phyloP scores from a whole-genome alignment of 768 basidiomycete genomes.

The Suillus hirtellus region DNA sequence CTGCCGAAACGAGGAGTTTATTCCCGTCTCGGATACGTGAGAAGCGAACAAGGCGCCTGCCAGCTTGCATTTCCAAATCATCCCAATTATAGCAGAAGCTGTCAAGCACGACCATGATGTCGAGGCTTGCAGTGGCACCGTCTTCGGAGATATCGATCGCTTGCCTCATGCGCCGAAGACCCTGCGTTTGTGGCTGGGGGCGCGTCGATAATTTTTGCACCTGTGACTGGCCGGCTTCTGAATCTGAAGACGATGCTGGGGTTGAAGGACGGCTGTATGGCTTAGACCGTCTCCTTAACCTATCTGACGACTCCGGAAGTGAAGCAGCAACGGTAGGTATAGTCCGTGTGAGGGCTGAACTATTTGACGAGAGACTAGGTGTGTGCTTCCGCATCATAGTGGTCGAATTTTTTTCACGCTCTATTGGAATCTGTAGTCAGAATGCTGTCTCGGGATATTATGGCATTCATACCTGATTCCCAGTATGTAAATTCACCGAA shows the following conservation, averaged over 20 bases:
- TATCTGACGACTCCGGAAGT: slow-evolving; percentile 19
- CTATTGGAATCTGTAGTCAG: slow-evolving; percentile 11
- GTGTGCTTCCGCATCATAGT: slow-evolving; percentile 8
- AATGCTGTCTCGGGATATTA: neutral
- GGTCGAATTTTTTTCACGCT: neutral
- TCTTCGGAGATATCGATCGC: slow-evolving; percentile 39
- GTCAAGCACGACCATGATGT: slow-evolving; percentile 58
- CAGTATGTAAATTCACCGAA: slow-evolving; percentile 76
- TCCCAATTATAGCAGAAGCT: slow-evolving; percentile 59
- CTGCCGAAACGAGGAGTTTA: slow-evolving; percentile 76
- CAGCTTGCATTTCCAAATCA: slow-evolving; percentile 60
- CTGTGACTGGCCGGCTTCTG: slow-evolving; percentile 36
- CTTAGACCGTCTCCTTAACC: slow-evolving; percentile 39
- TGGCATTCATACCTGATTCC: slow-evolving; percentile 39
- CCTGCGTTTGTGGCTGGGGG: slow-evolving; percentile 9
- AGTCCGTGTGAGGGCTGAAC: neutral
- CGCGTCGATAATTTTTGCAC: slow-evolving; percentile 9
- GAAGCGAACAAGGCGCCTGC: slow-evolving; percentile 88
- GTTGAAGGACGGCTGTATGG: slow-evolving; percentile 40
- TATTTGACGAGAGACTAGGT: slow-evolving; percentile 7
- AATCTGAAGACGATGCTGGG: slow-evolving; percentile 41
- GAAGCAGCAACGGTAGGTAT: slow-evolving; percentile 14
- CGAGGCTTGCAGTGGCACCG: slow-evolving; percentile 54
- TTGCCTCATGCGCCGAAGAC: slow-evolving; percentile 27
- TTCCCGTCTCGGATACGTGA: slow-evolving; percentile 75